A percentile compares a stretch with the other conserved stretches of the same genome.
phyloP scores from a whole-genome alignment of 768 basidiomycete species.

The Leccinum incarnatum region DNA sequence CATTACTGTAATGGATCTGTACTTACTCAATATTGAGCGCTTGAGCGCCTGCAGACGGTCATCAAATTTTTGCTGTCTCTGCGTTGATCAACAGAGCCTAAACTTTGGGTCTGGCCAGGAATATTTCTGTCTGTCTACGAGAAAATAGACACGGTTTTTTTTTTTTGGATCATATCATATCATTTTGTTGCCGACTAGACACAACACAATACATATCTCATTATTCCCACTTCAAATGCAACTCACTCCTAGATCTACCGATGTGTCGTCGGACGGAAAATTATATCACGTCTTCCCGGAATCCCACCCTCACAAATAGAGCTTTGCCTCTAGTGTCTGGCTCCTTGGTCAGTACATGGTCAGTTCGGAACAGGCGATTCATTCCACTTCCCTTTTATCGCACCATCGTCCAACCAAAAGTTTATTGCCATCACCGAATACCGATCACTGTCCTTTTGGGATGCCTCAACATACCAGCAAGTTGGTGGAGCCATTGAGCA shows the following conservation, averaged over 20 bases:
- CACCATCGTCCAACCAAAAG: background rate
- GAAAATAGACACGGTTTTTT: too few species aligned
- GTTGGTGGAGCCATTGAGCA: background rate
- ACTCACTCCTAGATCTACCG: too few species aligned
- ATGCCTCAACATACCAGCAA: background rate
- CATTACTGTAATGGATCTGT: too few species aligned
- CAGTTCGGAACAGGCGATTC: background rate
- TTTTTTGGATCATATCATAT: too few species aligned
- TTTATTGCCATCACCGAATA: background rate
- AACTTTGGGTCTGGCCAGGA: too few species aligned
- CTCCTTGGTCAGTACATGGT: background rate
- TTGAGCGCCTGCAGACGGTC: background rate
- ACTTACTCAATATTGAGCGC: too few species aligned
- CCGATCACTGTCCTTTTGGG: background rate
- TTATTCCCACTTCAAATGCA: too few species aligned
- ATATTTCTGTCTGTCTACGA: too few species aligned
- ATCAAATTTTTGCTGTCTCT: background rate
- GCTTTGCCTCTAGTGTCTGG: background rate
- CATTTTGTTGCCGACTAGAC: too few species aligned
- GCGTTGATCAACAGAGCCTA: background rate
- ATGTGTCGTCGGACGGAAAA: too few species aligned
- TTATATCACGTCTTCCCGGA: too few species aligned
- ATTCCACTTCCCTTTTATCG: background rate
- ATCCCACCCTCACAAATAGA: background rate
- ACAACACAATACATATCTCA: too few species aligned